Conservation (phyloP, 2,329 filamentous ascomycete species). For the Ustilaginoidea virens region DNA sequence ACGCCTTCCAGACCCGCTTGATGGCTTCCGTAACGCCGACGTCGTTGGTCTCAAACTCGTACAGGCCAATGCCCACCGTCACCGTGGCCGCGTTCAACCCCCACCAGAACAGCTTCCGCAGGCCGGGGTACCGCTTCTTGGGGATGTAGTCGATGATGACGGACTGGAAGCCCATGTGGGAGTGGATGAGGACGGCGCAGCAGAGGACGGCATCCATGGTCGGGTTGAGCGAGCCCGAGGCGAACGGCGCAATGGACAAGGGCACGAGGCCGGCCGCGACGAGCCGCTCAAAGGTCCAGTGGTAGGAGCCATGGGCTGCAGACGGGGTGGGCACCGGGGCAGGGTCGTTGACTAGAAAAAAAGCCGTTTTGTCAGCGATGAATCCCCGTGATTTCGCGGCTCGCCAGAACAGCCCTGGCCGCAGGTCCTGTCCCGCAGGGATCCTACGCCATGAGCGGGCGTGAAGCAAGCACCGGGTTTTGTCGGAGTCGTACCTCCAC, state of each 20-base stretch:
- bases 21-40: slow-evolving; percentile 84
- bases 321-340: slow-evolving; percentile 55
- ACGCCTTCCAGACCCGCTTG: slow-evolving; percentile 80
- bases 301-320: slow-evolving; percentile 83
- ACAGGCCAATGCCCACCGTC: slow-evolving; percentile 72
- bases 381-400: too few species aligned
- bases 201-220: slow-evolving; percentile 75
- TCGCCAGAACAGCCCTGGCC: too few species aligned
- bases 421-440: too few species aligned
- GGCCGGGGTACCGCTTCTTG: slow-evolving; percentile 48
- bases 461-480: too few species aligned
- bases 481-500: slow-evolving; percentile 53
- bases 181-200: slow-evolving; percentile 73
- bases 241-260: slow-evolving; percentile 80
- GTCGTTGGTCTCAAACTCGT: slow-evolving; percentile 98
- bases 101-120: slow-evolving; percentile 58
- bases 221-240: slow-evolving; percentile 80
- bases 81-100: slow-evolving; percentile 63
- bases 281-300: slow-evolving; percentile 92
- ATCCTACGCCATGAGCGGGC: too few species aligned
- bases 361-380: too few species aligned
- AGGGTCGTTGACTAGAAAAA: slow-evolving; percentile 66
- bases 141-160: slow-evolving; percentile 89
- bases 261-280: slow-evolving; percentile 72
- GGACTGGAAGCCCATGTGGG: slow-evolving; percentile 88